Evolutionary conservation across 225 moss, liverwort and hornwort genomes (phyloP).

Genomic region (Pleurozium schreberi): DNA sequence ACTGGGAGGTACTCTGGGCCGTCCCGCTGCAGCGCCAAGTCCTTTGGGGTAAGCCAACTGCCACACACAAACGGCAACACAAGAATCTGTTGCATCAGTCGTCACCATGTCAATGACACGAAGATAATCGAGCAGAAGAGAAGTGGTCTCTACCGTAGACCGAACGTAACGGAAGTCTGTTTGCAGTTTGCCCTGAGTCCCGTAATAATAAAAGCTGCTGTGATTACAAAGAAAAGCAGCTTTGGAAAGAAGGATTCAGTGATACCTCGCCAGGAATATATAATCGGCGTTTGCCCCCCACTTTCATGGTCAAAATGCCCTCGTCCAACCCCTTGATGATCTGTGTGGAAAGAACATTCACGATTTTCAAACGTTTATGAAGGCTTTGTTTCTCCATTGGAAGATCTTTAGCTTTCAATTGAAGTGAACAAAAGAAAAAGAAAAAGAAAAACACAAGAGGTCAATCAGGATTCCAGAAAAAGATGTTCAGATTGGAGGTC

Average conservation of each 20-base stretch:
- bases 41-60: slow-evolving; percentile 56
- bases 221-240: not conserved
- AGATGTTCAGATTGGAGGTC: not conserved
- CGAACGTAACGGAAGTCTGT: not conserved
- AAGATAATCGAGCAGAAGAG: not conserved
- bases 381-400: not conserved
- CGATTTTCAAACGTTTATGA: not conserved
- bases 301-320: slow-evolving; percentile 45
- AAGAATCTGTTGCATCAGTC: not conserved
- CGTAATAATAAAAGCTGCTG: not conserved
- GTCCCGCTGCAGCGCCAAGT: slow-evolving; percentile 40
- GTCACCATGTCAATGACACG: not conserved
- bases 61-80: not conserved
- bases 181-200: not conserved
- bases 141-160: not conserved
- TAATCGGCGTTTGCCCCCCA: slow-evolving; percentile 45
- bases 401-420: not conserved
- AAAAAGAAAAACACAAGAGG: not conserved
- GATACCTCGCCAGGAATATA: slow-evolving; percentile 49
- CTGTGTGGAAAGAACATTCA: not conserved
- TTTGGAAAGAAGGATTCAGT: not conserved
- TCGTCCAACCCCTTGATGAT: slow-evolving; percentile 52
- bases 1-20: slow-evolving; percentile 41
- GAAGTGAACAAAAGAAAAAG: not conserved
- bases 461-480: not conserved